These are phyloP conservation scores for Cyberlindnera meyerae DNA, from an alignment of 805 yeast genomes.

Conservation along the genomic window DNA sequence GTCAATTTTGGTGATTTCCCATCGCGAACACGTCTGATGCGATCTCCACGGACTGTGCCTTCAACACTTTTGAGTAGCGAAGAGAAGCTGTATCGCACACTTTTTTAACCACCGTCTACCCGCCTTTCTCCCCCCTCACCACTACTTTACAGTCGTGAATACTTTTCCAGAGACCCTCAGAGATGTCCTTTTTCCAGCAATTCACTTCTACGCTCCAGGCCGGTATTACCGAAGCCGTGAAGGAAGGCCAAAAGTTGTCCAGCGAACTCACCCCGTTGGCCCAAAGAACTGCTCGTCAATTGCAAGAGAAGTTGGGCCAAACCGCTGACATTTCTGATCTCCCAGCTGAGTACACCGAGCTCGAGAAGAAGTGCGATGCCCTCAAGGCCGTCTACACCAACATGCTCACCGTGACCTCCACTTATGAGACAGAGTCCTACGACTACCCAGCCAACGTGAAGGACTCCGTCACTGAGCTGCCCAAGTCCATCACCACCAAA, in stretches of 20 bases:
- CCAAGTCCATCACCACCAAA: constrained; percentile 58
- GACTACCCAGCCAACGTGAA: constrained; percentile 74
- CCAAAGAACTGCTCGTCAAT: constrained; percentile 71
- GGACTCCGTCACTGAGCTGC: constrained; percentile 72
- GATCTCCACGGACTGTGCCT: too few species aligned
- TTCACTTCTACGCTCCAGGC: constrained; percentile 27
- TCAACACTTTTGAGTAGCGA: too few species aligned
- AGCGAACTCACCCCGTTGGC: constrained; percentile 67
- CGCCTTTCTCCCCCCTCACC: too few species aligned
- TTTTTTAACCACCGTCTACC: too few species aligned
- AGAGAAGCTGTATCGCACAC: too few species aligned
- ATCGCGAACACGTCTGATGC: too few species aligned
- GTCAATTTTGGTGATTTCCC: neutral
- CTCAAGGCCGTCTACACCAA: constrained; percentile 62
- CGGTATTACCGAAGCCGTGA: constrained; percentile 26
- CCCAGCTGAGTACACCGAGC: constrained; percentile 73
- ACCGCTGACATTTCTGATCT: constrained; percentile 80
- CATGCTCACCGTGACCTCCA: constrained; percentile 45
- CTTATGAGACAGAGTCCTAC: constrained; percentile 71
- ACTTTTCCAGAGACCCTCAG: constrained; percentile 29
- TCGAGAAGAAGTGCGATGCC: constrained; percentile 70
- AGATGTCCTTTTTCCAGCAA: constrained; percentile 24
- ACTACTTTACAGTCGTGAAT: too few species aligned
- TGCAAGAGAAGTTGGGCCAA: constrained; percentile 76
- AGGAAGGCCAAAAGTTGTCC: constrained; percentile 43